Percentiles rank a stretch among this genome's conserved stretches.
These are phyloP conservation scores for Didymella pomorum DNA, from an alignment of 2,329 filamentous ascomycete genomes.

Conservation along the genomic window DNA sequence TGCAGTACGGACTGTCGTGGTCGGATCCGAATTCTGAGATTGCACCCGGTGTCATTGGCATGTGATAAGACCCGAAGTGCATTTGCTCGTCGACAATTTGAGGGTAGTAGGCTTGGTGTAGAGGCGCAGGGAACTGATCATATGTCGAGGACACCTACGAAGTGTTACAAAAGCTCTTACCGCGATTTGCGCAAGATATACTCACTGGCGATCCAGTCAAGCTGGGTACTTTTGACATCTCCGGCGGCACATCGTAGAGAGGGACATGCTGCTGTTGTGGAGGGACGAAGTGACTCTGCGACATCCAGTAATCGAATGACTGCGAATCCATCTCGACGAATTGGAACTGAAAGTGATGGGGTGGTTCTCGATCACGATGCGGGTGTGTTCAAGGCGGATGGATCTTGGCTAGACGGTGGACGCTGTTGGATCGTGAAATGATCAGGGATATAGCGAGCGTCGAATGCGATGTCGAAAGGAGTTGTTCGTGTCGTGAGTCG, in stretches of 20 bases:
- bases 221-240: slow-evolving; percentile 49
- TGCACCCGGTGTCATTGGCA: slow-evolving; percentile 46
- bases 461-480: slow-evolving; percentile 8
- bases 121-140: slow-evolving; percentile 44
- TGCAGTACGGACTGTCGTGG: slow-evolving; percentile 51
- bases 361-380: not conserved
- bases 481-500: slow-evolving; percentile 26
- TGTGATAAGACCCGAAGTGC: slow-evolving; percentile 45
- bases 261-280: slow-evolving; percentile 42
- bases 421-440: not conserved
- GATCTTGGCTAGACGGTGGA: not conserved
- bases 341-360: not conserved
- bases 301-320: slow-evolving; percentile 49
- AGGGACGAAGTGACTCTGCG: slow-evolving; percentile 45
- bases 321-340: slow-evolving; percentile 45
- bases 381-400: slow-evolving; percentile 2
- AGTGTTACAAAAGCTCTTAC: not conserved
- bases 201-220: slow-evolving; percentile 51
- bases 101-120: slow-evolving; percentile 46
- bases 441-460: not conserved
- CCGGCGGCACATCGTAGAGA: slow-evolving; percentile 46
- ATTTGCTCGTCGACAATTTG: slow-evolving; percentile 45
- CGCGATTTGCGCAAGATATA: not conserved
- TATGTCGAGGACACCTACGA: slow-evolving; percentile 48
- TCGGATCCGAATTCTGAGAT: slow-evolving; percentile 50